Base-by-base conservation (phyloP, 2,329 filamentous ascomycete genomes). In the Xylariaceae sp. region DNA sequence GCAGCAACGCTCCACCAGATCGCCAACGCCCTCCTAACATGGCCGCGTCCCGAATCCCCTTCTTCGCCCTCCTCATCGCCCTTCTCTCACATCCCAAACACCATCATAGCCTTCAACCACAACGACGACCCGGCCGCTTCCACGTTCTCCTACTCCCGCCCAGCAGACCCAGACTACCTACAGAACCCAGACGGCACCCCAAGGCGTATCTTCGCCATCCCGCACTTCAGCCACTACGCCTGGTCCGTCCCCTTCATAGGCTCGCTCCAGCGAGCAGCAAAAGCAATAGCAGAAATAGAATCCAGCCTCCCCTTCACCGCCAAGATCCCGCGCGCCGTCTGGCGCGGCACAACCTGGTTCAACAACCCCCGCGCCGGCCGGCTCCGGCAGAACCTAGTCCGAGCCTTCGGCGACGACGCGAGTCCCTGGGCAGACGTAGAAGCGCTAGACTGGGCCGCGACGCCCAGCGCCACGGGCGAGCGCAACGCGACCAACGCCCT, bases 151-250 rank as follows among this genome's bases (percentile, higher is more conserved):
- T 79, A 80, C 67, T 70, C 74, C n/a, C 73, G 76, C 1, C 71
- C 73, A 8, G 72, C 73, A 19, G 69, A 73, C 63, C 70, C 73
- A 0, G 54, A 55, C 68, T 67, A 3, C 53, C 30, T 3, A 2
- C 1, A 1, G 30, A 56, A 8, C 15, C 12, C 29, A 37, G 47
- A 56, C 45, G 54, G 43, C 3, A 9, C 2, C 0, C 9, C 15
- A 1, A 51, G 45, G 64, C 55, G 53, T 34, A 70, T 70, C 54
- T 81, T 79, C 67, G 65, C 78, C 4, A 77, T 81, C 69, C 79
- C 79, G 53, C 80, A 78, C 69, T 84, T 79, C 71, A 73, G 72
- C 62, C 79, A 76, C 69, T 82, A 75, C 75, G 73, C 75, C 5
- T 81, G 79, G 79, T 69, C 74, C 19, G 70, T 78, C 43, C 75